Evolutionary conservation across 2,329 filamentous ascomycete genomes (phyloP).

Genomic region (Lasiodiplodia theobromae): DNA sequence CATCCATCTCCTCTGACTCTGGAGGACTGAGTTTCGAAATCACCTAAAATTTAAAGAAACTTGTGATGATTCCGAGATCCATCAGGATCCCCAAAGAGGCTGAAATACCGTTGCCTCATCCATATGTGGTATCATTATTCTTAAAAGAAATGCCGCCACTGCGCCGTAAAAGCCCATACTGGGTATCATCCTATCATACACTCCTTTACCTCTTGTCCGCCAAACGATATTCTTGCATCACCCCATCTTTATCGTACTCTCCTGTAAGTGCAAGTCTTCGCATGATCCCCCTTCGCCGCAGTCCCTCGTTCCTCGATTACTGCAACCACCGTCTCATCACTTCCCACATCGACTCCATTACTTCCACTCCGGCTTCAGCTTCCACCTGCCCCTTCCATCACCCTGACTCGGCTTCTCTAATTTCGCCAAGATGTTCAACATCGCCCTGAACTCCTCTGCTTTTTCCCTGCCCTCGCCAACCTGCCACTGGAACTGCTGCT

Average conservation of each 20-base stretch:
- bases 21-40: too few relatives aligned
- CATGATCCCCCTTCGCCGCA: background rate
- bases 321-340: background rate
- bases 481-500: constrained; percentile 74
- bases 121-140: background rate
- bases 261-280: background rate
- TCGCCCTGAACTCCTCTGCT: constrained; percentile 42
- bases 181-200: background rate
- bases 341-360: background rate
- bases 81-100: background rate
- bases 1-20: too few relatives aligned
- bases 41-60: too few relatives aligned
- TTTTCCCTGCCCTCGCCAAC: constrained; percentile 10
- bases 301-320: background rate
- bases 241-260: background rate
- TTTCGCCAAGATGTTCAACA: constrained; percentile 72
- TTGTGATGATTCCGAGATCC: background rate
- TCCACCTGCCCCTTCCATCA: constrained; percentile 71
- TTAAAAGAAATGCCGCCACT: background rate
- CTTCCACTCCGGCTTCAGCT: constrained; percentile 64
- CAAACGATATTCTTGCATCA: background rate
- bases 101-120: background rate
- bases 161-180: background rate
- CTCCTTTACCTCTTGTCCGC: background rate
- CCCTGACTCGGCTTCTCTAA: constrained; percentile 81